phyloP scores from a whole-genome alignment of 371 early-diverging fungal genomes.

The Mucor sp. region DNA sequence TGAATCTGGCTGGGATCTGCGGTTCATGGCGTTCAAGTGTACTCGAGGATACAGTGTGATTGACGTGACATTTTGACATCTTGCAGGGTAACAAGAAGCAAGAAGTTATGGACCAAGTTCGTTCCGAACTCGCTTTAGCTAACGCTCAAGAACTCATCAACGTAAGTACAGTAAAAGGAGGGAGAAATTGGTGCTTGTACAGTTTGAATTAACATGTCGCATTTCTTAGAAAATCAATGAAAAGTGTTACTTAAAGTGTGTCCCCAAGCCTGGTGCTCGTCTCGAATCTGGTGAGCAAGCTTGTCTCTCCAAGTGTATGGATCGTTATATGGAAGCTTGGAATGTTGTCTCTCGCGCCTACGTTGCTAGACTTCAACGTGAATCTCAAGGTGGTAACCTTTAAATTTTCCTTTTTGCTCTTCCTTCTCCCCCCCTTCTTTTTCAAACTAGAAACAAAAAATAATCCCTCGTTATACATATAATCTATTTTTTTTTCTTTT shows the following conservation, averaged over 20 bases:
- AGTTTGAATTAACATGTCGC: not conserved
- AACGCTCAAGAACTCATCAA: conserved; percentile 88
- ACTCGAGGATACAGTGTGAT: not conserved
- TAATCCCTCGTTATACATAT: not conserved
- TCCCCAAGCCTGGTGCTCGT: conserved; percentile 75
- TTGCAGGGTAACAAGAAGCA: conserved; percentile 69
- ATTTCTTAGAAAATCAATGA: conserved; percentile 75
- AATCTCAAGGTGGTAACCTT: conserved; percentile 52
- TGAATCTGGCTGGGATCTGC: not conserved
- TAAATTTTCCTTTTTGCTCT: conserved; percentile 2
- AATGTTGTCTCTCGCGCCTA: conserved; percentile 82
- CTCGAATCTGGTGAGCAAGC: conserved; percentile 74
- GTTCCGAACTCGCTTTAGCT: conserved; percentile 81
- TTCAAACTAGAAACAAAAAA: conserved; percentile 5
- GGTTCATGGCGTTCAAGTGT: not conserved
- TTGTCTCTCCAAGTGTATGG: conserved; percentile 83
- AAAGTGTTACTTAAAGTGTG: conserved; percentile 82
- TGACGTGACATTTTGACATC: not conserved
- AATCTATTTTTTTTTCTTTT: not conserved
- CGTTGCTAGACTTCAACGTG: conserved; percentile 70
- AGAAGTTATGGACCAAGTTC: conserved; percentile 85
- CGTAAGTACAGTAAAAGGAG: conserved; percentile 41
- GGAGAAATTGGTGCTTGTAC: not conserved
- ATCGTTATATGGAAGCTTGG: conserved; percentile 89
- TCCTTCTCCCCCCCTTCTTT: not conserved